These are phyloP conservation scores for Royoungia palumana DNA, from an alignment of 768 basidiomycete species.

Conservation along the genomic window DNA sequence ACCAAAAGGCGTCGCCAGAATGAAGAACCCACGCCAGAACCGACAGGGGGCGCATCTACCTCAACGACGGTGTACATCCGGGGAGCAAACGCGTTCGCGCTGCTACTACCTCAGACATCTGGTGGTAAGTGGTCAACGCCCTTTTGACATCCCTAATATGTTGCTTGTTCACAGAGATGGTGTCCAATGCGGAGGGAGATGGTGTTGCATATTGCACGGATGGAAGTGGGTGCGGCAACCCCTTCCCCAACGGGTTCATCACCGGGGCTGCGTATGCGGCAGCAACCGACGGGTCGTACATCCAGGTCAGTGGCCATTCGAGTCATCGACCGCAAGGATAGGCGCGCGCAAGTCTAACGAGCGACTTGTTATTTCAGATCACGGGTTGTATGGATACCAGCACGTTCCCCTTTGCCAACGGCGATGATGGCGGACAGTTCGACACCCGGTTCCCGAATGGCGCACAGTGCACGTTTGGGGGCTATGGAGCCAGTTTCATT, in stretches of 20 bases:
- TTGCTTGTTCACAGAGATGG: constrained; percentile 27
- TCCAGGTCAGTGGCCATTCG: constrained; percentile 31
- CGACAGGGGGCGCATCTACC: constrained; percentile 33
- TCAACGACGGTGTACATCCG: constrained; percentile 37
- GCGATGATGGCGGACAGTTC: constrained; percentile 48
- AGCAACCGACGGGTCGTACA: constrained; percentile 38
- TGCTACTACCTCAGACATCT: constrained; percentile 31
- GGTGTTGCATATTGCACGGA: constrained; percentile 37
- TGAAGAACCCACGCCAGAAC: constrained; percentile 37
- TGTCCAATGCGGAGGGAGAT: constrained; percentile 39
- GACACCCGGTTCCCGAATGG: constrained; percentile 51
- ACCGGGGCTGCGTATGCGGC: constrained; percentile 32
- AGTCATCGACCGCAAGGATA: background rate
- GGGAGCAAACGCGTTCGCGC: constrained; percentile 29
- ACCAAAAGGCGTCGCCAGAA: constrained; percentile 22
- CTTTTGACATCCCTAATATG: background rate
- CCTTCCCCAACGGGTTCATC: constrained; percentile 36
- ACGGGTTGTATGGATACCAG: constrained; percentile 36
- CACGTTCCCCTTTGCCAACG: constrained; percentile 30
- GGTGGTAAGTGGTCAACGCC: constrained; percentile 28
- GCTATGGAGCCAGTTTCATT: constrained; percentile 50
- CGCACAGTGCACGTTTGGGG: constrained; percentile 51
- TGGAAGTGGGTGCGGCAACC: constrained; percentile 25
- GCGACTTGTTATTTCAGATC: constrained; percentile 22
- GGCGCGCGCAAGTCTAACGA: background rate